Percentiles rank a stretch among this genome's conserved stretches.
phyloP scores from a whole-genome alignment of 352 stramenopile genomes.

The Phytopythium cucurbitacearum region DNA sequence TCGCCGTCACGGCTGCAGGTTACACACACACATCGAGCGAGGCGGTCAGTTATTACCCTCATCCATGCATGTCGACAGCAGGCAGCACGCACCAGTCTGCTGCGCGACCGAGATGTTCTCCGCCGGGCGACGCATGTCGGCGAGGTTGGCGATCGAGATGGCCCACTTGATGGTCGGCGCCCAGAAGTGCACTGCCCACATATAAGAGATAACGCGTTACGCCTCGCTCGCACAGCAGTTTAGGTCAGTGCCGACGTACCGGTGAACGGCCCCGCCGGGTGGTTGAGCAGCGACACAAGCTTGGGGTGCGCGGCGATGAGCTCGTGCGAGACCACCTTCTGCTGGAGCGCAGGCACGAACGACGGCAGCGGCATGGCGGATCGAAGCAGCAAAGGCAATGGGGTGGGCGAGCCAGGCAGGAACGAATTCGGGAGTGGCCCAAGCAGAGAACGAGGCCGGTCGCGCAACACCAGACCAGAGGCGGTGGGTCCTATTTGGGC shows the following conservation, averaged over 20 bases:
- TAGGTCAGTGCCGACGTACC: slow-evolving; percentile 18
- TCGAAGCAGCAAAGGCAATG: too few species aligned
- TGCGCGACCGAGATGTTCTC: slow-evolving; percentile 81
- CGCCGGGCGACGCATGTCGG: slow-evolving; percentile 75
- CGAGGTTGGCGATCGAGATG: slow-evolving; percentile 82
- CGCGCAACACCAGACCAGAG: too few species aligned
- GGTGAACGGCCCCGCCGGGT: slow-evolving; percentile 86
- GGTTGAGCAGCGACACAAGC: slow-evolving; percentile 50
- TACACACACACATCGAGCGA: background rate
- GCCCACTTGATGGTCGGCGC: slow-evolving; percentile 86
- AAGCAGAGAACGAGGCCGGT: too few species aligned
- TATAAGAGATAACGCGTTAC: background rate
- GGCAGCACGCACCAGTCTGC: slow-evolving; percentile 34
- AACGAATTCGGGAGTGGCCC: background rate
- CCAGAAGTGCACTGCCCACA: slow-evolving; percentile 78
- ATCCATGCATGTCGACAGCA: background rate
- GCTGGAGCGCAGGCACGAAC: slow-evolving; percentile 62
- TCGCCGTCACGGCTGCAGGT: slow-evolving; percentile 45
- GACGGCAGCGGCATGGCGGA: slow-evolving; percentile 41
- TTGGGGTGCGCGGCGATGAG: slow-evolving; percentile 62
- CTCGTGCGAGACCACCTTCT: slow-evolving; percentile 59
- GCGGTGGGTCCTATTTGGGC: too few species aligned
- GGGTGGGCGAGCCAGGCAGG: background rate
- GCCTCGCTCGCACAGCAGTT: background rate
- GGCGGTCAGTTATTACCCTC: background rate